phyloP scores from a whole-genome alignment of 257 asterid species.

The Vinca minor region DNA sequence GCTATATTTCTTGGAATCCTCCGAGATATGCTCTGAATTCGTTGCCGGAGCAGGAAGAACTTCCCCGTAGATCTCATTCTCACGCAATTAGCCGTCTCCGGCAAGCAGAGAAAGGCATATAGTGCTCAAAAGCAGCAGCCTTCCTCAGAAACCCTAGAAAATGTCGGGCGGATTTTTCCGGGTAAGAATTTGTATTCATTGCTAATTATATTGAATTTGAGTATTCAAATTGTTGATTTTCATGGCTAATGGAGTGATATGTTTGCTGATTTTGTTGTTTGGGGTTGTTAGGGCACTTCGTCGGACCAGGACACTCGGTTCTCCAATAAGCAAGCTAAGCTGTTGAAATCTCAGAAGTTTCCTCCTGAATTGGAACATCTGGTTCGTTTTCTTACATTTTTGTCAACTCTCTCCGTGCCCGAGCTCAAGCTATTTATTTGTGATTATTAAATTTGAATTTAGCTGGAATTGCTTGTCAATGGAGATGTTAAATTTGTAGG shows the following conservation, averaged over 20 bases:
- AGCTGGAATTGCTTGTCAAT: neutral
- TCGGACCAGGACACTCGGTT: conserved; percentile 98
- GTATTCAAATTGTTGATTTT: conserved; percentile 4
- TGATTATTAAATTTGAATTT: neutral
- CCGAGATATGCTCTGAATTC: neutral
- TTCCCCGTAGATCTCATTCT: neutral
- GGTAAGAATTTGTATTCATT: conserved; percentile 27
- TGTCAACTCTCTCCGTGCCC: neutral
- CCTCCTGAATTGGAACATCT: conserved; percentile 85
- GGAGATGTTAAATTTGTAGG: neutral
- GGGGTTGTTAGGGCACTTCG: conserved; percentile 75
- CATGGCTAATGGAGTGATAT: neutral
- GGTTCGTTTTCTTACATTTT: conserved; percentile 35
- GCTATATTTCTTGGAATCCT: neutral
- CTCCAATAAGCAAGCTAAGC: conserved; percentile 97
- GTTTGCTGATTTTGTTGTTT: conserved; percentile 2
- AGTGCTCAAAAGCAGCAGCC: neutral
- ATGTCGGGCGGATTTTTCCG: conserved; percentile 97
- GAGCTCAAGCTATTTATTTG: neutral
- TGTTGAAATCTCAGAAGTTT: conserved; percentile 88
- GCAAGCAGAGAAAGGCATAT: neutral
- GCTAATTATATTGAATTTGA: neutral
- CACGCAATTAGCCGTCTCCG: neutral
- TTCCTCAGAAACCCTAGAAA: conserved; percentile 50
- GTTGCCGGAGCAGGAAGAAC: neutral